These are phyloP conservation scores for Aspergillus sp. DNA, from an alignment of 2,329 filamentous ascomycete species.

Conservation along the genomic window DNA sequence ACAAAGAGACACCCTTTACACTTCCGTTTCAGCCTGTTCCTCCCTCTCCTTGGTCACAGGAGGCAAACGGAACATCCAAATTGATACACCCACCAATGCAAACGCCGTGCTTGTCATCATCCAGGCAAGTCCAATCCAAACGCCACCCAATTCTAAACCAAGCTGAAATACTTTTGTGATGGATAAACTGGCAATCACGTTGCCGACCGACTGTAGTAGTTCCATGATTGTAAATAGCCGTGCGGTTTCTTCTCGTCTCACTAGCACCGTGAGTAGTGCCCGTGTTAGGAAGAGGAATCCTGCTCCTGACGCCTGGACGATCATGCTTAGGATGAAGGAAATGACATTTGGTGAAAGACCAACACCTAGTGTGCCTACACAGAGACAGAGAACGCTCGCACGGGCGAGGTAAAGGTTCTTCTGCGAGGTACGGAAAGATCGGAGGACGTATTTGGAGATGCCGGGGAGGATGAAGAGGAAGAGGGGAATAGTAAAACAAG, in stretches of 20 bases:
- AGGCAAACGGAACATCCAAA: conserved; percentile 23
- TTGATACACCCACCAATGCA: conserved; percentile 21
- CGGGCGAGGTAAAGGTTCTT: conserved; percentile 44
- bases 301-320: conserved; percentile 44
- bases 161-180: conserved; percentile 42
- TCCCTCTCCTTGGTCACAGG: background rate
- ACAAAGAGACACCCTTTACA: background rate
- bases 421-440: conserved; percentile 29
- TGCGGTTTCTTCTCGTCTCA: conserved; percentile 43
- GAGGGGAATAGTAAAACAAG: conserved; percentile 42
- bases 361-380: conserved; percentile 41
- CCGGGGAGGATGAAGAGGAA: conserved; percentile 42
- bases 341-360: conserved; percentile 39
- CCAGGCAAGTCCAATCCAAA: conserved; percentile 46
- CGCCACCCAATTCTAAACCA: conserved; percentile 40
- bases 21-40: background rate
- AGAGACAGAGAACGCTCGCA: conserved; percentile 38
- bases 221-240: conserved; percentile 45
- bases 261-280: conserved; percentile 42
- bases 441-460: conserved; percentile 33
- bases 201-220: conserved; percentile 42
- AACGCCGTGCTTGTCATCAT: conserved; percentile 33
- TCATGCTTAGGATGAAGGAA: conserved; percentile 38
- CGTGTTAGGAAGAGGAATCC: conserved; percentile 44
- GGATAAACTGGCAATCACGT: conserved; percentile 42